Percentiles rank a stretch among this genome's conserved stretches.
These are phyloP conservation scores for Cordyceps farinosa DNA, from an alignment of 2,329 filamentous ascomycete genomes.

Conservation along the genomic window DNA sequence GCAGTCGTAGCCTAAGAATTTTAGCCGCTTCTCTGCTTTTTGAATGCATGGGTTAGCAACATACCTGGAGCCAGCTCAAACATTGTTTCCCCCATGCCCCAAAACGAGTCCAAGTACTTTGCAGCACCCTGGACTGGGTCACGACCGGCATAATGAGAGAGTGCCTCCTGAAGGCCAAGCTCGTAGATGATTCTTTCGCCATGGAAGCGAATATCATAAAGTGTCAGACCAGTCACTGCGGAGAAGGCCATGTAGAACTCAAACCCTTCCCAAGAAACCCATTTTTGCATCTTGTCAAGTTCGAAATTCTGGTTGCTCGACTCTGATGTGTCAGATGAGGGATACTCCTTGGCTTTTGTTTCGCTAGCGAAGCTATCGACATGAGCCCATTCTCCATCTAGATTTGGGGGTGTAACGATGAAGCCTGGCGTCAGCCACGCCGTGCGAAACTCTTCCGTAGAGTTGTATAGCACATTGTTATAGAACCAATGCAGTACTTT, in stretches of 20 bases:
- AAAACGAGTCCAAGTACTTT: conserved; percentile 45
- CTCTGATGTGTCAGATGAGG: background rate
- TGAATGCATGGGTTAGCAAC: background rate
- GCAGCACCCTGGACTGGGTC: conserved; percentile 45
- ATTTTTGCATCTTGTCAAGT: conserved; percentile 21
- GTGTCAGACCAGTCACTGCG: conserved; percentile 20
- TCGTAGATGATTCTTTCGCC: conserved; percentile 55
- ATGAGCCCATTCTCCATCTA: conserved; percentile 7
- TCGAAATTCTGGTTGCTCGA: conserved; percentile 13
- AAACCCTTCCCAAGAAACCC: conserved; percentile 20
- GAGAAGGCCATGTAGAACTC: conserved; percentile 10
- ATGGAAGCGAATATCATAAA: conserved; percentile 52
- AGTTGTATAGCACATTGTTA: conserved; percentile 49
- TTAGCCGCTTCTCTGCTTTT: background rate
- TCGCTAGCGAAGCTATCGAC: background rate
- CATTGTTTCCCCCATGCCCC: conserved; percentile 44
- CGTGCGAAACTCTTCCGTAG: conserved; percentile 43
- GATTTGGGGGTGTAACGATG: conserved; percentile 35
- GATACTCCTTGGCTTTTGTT: background rate
- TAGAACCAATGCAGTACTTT: conserved; percentile 43
- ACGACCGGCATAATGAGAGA: conserved; percentile 49
- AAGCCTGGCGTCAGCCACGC: conserved; percentile 41
- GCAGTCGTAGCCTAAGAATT: conserved; percentile 45
- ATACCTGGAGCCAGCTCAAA: conserved; percentile 38
- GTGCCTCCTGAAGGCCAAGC: conserved; percentile 51